Percentiles rank a stretch among this genome's conserved stretches.
These are phyloP conservation scores for Penicillium olsonii DNA, from an alignment of 2,329 filamentous ascomycete species.

Conservation along the genomic window DNA sequence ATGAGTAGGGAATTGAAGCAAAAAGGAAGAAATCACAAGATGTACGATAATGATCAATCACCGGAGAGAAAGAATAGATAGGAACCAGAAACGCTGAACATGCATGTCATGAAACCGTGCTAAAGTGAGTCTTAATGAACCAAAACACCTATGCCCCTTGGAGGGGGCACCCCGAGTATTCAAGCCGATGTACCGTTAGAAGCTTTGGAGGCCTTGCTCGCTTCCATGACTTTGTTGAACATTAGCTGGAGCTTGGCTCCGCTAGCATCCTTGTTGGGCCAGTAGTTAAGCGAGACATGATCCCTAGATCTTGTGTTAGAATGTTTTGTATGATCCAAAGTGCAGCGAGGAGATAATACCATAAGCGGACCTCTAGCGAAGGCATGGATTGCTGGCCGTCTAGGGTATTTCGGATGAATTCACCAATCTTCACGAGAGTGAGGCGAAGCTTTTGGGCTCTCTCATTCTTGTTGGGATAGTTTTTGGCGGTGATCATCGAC, in stretches of 20 bases:
- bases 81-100: conserved; percentile 15
- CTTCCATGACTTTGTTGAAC: conserved; percentile 40
- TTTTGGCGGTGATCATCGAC: conserved; percentile 49
- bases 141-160: conserved; percentile 5
- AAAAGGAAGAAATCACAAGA: not conserved
- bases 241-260: conserved; percentile 39
- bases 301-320: conserved; percentile 33
- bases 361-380: conserved; percentile 46
- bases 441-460: conserved; percentile 46
- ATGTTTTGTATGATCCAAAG: conserved; percentile 15
- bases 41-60: conserved; percentile 1
- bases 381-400: conserved; percentile 40
- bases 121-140: conserved; percentile 9
- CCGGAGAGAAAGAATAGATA: conserved; percentile 1
- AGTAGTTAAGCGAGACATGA: conserved; percentile 47
- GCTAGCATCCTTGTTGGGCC: conserved; percentile 48
- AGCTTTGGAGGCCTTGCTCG: conserved; percentile 28
- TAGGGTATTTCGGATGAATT: conserved; percentile 46
- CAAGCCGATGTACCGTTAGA: conserved; percentile 30
- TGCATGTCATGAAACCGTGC: conserved; percentile 18
- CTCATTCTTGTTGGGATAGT: conserved; percentile 45
- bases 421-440: conserved; percentile 48
- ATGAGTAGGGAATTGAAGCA: not conserved
- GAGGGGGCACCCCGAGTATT: not conserved
- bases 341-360: conserved; percentile 39